Percentiles rank a stretch among this genome's conserved stretches.
phyloP scores from a whole-genome alignment of 2,329 filamentous ascomycete species.

The Colletotrichum sp. region DNA sequence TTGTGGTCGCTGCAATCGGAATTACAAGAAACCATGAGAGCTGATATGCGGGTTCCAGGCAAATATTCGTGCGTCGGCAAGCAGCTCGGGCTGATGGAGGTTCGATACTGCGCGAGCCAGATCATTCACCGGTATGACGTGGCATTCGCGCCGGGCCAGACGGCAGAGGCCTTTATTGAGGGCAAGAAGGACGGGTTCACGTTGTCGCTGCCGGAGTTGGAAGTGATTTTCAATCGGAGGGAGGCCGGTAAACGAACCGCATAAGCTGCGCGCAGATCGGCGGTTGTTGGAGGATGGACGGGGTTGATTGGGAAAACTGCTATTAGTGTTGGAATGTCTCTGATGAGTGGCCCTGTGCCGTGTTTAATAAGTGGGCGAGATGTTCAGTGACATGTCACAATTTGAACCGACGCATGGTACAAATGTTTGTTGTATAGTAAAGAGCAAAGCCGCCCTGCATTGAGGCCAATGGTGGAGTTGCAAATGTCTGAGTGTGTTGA shows the following conservation, averaged over 20 bases:
- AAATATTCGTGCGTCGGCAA: slow-evolving; percentile 40
- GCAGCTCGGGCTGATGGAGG: slow-evolving; percentile 38
- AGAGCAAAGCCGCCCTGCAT: background rate
- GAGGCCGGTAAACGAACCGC: background rate
- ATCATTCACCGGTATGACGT: slow-evolving; percentile 17
- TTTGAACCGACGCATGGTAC: background rate
- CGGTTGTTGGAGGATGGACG: background rate
- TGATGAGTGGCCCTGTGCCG: background rate
- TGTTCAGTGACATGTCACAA: background rate
- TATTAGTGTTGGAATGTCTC: background rate
- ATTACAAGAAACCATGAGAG: background rate
- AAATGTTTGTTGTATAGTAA: background rate
- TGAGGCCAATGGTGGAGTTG: background rate
- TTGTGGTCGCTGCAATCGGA: background rate
- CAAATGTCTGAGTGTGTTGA: background rate
- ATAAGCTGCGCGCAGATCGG: background rate
- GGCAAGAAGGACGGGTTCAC: slow-evolving; percentile 20
- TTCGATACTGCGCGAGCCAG: slow-evolving; percentile 24
- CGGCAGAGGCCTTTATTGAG: background rate
- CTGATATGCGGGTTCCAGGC: slow-evolving; percentile 23
- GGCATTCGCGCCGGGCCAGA: slow-evolving; percentile 7
- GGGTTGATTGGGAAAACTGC: background rate
- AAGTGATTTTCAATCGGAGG: slow-evolving; percentile 18
- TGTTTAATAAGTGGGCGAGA: background rate
- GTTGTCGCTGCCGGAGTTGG: slow-evolving; percentile 13